Evolutionary conservation across 441 rosid genomes (phyloP).

Genomic region (Gossypium trilobum): DNA sequence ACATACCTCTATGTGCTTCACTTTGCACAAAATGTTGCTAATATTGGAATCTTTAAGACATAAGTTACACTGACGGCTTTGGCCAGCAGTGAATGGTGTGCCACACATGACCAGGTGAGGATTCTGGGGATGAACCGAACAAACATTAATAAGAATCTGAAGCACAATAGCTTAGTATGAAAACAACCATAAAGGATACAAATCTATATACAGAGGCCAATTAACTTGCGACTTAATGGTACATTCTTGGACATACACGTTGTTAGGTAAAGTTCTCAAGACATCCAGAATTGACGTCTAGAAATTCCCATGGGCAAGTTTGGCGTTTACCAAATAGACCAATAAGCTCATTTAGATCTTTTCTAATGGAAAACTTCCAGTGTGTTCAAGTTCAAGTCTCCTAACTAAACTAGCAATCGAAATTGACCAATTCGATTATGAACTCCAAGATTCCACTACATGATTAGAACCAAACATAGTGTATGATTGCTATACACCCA

Average conservation of each 20-base stretch:
- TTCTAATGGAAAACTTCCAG: not conserved
- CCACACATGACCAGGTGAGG: constrained; percentile 58
- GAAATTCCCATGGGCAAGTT: not conserved
- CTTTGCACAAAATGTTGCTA: constrained; percentile 52
- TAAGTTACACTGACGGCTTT: constrained; percentile 60
- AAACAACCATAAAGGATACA: not conserved
- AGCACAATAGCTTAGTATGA: constrained; percentile 3
- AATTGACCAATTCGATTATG: not conserved
- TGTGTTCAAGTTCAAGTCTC: not conserved
- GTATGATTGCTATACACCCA: not conserved
- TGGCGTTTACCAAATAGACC: not conserved
- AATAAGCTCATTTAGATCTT: not conserved
- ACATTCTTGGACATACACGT: not conserved
- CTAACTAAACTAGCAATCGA: not conserved
- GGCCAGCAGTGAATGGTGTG: constrained; percentile 60
- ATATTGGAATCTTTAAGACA: constrained; percentile 56
- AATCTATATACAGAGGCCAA: not conserved
- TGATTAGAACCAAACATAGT: not conserved
- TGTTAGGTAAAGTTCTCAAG: not conserved
- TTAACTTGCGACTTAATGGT: not conserved
- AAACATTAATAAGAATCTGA: constrained; percentile 22
- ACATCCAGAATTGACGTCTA: not conserved
- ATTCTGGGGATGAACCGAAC: constrained; percentile 41
- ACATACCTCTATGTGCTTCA: constrained; percentile 69
- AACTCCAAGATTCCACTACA: not conserved